These are phyloP conservation scores for Globisporangium cystogenes DNA, from an alignment of 352 stramenopile genomes.

Conservation along the genomic window DNA sequence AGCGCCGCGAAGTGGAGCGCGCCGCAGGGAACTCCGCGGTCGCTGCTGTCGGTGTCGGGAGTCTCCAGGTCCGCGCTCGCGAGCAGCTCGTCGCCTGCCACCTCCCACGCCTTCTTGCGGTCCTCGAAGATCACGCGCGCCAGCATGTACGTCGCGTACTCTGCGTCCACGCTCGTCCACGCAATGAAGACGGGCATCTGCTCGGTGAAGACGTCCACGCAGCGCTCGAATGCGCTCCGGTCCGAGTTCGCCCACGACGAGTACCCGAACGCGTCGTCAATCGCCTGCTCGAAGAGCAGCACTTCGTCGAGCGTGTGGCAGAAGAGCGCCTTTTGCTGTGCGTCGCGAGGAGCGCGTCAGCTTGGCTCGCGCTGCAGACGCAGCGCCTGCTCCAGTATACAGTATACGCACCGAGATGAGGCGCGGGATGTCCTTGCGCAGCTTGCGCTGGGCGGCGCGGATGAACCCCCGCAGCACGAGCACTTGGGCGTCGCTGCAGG, in stretches of 20 bases:
- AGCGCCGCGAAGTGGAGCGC: constrained; percentile 38
- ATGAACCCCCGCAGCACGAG: constrained; percentile 52
- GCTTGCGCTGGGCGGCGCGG: constrained; percentile 33
- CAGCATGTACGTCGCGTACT: constrained; percentile 45
- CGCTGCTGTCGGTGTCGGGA: constrained; percentile 2
- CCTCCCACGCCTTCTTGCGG: constrained; percentile 8
- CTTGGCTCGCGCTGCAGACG: no score
- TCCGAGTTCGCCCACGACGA: constrained; percentile 36
- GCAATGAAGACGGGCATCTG: constrained; percentile 45
- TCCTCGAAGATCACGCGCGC: constrained; percentile 5
- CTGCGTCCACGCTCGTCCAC: constrained; percentile 56
- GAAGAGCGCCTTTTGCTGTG: constrained; percentile 35
- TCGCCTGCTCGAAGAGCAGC: constrained; percentile 56
- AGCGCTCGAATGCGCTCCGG: constrained; percentile 39
- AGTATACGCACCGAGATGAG: constrained; percentile 31
- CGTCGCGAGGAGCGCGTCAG: no score
- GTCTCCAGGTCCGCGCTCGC: no score
- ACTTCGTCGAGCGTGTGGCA: constrained; percentile 76
- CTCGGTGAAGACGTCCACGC: constrained; percentile 57
- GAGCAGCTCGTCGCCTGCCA: background rate
- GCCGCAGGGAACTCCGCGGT: constrained; percentile 12
- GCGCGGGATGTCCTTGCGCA: constrained; percentile 36
- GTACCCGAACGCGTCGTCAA: constrained; percentile 66
- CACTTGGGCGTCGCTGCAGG: constrained; percentile 56
- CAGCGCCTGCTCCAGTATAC: no score